Percentiles rank a stretch among this genome's conserved stretches.
Conservation (phyloP, 83 land plant species). For the Picea engelmannii region DNA sequence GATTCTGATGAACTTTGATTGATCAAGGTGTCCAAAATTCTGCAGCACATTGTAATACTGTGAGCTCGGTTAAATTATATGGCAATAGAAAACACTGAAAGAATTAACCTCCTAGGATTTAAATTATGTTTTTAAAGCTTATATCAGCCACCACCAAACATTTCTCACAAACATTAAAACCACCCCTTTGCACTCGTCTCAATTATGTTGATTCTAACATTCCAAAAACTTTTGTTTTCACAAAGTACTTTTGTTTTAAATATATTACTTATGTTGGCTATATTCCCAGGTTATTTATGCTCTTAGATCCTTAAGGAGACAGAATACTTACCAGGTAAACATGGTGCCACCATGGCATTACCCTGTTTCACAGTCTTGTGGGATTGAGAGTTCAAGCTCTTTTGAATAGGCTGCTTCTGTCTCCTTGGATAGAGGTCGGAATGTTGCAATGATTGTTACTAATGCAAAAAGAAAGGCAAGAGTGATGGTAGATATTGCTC, state of each 20-base stretch:
- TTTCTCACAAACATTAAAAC: background rate
- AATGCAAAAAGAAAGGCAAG: slow-evolving; percentile 3
- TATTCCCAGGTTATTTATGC: background rate
- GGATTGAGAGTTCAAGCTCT: background rate
- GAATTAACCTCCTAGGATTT: too few relatives aligned
- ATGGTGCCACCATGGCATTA: slow-evolving; percentile 9
- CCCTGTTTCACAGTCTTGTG: background rate
- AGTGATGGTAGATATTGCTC: background rate
- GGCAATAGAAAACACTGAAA: too few relatives aligned
- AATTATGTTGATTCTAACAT: background rate
- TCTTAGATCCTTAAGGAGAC: background rate
- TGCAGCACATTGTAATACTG: too few relatives aligned
- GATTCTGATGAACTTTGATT: too few relatives aligned
- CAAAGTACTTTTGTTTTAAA: background rate
- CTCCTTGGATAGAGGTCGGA: background rate
- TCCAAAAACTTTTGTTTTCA: background rate
- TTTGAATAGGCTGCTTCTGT: background rate
- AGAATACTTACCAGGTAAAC: slow-evolving; percentile 2
- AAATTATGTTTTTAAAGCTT: too few relatives aligned
- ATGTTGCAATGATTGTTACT: background rate
- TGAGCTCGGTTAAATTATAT: too few relatives aligned
- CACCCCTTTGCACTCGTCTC: background rate
- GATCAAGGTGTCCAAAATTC: too few relatives aligned
- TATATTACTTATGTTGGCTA: background rate
- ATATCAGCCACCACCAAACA: background rate